Evolutionary conservation across 345 rosid genomes (phyloP).

Genomic region (Clausena lansium): DNA sequence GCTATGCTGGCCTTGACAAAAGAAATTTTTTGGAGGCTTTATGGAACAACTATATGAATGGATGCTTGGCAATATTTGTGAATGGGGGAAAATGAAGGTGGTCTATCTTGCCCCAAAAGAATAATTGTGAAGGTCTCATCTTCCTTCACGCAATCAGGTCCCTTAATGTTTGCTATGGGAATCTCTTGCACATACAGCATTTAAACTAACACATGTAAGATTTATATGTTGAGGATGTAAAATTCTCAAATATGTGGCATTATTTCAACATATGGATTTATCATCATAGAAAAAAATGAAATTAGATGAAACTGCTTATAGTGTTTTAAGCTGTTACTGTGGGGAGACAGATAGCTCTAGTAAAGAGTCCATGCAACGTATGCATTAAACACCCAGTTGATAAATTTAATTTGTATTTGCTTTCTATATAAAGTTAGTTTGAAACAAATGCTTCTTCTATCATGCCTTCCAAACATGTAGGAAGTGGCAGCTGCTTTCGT

Average conservation of each 20-base stretch:
- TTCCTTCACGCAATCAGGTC: neutral
- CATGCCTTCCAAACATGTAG: constrained; percentile 38
- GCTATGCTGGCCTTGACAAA: constrained; percentile 7
- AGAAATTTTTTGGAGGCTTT: neutral
- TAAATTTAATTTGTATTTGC: neutral
- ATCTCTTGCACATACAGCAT: too few species aligned
- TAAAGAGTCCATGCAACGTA: neutral
- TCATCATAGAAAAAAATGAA: neutral
- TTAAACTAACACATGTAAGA: too few species aligned
- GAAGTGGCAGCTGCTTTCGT: constrained; percentile 91
- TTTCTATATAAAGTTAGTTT: constrained; percentile 5
- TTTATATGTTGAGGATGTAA: too few species aligned
- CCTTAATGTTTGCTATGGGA: neutral
- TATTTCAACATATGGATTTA: neutral
- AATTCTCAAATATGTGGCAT: neutral
- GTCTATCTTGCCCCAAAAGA: neutral
- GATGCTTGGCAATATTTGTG: neutral
- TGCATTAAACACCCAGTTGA: neutral
- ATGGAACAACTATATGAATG: neutral
- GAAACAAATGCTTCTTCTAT: constrained; percentile 9
- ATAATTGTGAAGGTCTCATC: neutral
- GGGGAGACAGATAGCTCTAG: neutral
- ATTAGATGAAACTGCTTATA: neutral
- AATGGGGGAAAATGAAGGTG: neutral
- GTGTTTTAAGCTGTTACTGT: neutral